These are phyloP conservation scores for Bjerkandera adusta DNA, from an alignment of 1,284 basidiomycete genomes.

Conservation along the genomic window DNA sequence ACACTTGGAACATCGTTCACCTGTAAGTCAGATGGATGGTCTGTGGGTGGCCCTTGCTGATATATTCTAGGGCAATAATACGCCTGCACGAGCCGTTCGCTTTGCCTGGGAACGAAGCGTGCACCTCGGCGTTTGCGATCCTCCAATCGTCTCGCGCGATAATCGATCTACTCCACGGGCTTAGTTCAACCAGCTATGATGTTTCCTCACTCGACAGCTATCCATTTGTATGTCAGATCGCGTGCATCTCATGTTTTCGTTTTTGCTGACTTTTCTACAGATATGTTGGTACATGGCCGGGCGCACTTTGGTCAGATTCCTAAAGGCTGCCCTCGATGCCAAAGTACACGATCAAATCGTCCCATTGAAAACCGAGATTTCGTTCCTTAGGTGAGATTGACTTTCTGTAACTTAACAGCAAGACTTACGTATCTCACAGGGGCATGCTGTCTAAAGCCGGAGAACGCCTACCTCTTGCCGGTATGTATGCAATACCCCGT, in stretches of 20 bases:
- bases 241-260: neutral
- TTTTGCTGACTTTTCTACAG: conserved; percentile 31
- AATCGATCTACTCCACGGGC: conserved; percentile 57
- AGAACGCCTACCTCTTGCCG: conserved; percentile 56
- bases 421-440: conserved; percentile 37
- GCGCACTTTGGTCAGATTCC: conserved; percentile 57
- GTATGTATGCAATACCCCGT: too few relatives aligned
- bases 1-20: conserved; percentile 55
- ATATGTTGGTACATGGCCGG: conserved; percentile 65
- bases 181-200: conserved; percentile 66
- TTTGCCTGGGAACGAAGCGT: conserved; percentile 48
- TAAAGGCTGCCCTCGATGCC: conserved; percentile 52
- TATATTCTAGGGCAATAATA: conserved; percentile 45
- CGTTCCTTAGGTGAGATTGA: conserved; percentile 49
- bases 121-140: conserved; percentile 63
- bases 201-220: conserved; percentile 59
- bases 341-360: conserved; percentile 48
- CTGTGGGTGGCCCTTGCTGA: conserved; percentile 4
- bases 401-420: too few relatives aligned
- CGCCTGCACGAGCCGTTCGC: conserved; percentile 70
- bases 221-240: conserved; percentile 38
- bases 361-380: conserved; percentile 54
- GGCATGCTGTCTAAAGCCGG: conserved; percentile 57
- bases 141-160: conserved; percentile 58
- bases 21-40: conserved; percentile 43